Base-by-base conservation (phyloP, 768 basidiomycete genomes). In the Podaxis carcinomalis region DNA sequence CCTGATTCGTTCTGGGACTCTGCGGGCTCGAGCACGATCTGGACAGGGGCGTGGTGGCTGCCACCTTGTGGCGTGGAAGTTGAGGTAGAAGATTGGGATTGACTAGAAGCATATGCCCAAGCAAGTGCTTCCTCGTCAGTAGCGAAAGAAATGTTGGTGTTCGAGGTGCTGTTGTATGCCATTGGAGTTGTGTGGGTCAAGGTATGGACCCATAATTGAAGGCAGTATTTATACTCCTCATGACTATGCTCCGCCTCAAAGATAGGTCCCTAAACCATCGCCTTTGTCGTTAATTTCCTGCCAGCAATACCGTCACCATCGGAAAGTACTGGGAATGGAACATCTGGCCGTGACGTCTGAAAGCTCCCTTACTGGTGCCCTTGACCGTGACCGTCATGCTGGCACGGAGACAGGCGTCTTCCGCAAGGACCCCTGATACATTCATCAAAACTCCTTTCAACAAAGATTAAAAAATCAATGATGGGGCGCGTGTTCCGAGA, bases 11-110 rank as follows among this genome's bases (percentile, higher is more conserved):
- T 35, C 5, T 35, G 35, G 4, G 56, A 16, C 44, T 50, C 59
- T 19, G 59, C 59, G 25, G 59, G 52, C 51, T 60, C 51, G n/a
- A 60, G 21, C 11, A 60, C 59, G 52, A 60, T 60, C 40, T 60
- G 59, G n/a, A 60, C 46, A n/a, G 40, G 51, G 10, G 40, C 25
- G 1, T 47, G 28, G 32, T 39, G 6, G 39, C 40, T 11, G 5
- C 37, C 9, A 44, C 14, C 10, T 50, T 60, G 51, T 16, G 28
- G 23, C 28, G 42, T 21, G 51, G 51, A 32, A 52, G 42, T 21
- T 13, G 27, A 35, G 6, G 23, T 14, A 19, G 9, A 23, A 32
- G 46, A 25, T 50, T 36, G 46, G 9, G 56, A 11, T 37, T 57
- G 47, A 50, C 56, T 36, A 4, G 47, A 50, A 5, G 56, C 56